Evolutionary conservation across 148 eudicot genomes (phyloP).

Genomic region (Dianthus caryophyllus): DNA sequence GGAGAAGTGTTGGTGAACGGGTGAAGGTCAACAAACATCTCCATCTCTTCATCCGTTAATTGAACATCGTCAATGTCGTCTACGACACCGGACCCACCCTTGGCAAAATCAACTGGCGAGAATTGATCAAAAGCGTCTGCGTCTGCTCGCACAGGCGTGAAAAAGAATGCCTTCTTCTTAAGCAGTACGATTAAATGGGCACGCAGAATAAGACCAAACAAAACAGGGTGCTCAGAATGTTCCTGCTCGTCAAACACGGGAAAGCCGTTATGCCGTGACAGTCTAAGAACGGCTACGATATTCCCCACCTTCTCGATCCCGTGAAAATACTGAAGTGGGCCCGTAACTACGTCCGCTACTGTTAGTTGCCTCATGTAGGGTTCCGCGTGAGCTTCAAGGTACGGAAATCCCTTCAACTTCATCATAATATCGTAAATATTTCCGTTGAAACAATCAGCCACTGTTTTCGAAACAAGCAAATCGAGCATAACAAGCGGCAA

Average conservation of each 20-base stretch:
- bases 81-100: constrained; percentile 52
- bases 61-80: constrained; percentile 58
- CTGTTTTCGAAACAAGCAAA: constrained; percentile 81
- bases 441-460: constrained; percentile 72
- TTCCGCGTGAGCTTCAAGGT: constrained; percentile 76
- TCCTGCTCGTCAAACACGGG: constrained; percentile 81
- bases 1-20: constrained; percentile 84
- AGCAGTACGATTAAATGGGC: constrained; percentile 70
- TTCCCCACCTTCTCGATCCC: constrained; percentile 80
- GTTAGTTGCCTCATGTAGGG: constrained; percentile 93
- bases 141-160: constrained; percentile 35
- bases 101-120: constrained; percentile 70
- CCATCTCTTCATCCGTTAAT: constrained; percentile 76
- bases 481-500: constrained; percentile 82
- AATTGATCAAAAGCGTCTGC: constrained; percentile 43
- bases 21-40: constrained; percentile 87
- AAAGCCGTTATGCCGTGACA: constrained; percentile 75
- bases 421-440: constrained; percentile 72
- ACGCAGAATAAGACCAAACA: constrained; percentile 73
- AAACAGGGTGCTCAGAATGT: constrained; percentile 41
- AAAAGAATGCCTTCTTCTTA: constrained; percentile 60
- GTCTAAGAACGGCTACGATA: constrained; percentile 54
- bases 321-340: constrained; percentile 70
- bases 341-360: constrained; percentile 68
- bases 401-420: constrained; percentile 80